Percentiles rank a stretch among this genome's conserved stretches.
Conservation (phyloP, 2,329 filamentous ascomycete species). For the Emergomyces africanus region DNA sequence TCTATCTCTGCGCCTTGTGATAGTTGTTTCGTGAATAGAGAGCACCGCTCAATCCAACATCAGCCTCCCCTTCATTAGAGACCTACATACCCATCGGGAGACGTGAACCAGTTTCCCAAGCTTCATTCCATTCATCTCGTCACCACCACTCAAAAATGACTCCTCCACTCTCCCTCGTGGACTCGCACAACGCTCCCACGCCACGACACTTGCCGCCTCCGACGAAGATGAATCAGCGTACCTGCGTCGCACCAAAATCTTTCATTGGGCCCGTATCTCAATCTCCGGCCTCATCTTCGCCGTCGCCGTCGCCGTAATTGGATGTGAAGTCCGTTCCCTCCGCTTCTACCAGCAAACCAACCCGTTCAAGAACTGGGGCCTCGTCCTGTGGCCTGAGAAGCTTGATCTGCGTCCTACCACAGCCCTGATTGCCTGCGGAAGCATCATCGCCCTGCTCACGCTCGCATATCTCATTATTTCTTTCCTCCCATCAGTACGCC, state of each 20-base stretch:
- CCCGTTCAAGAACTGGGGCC: constrained; percentile 20
- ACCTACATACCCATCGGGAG: background rate
- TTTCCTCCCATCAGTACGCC: constrained; percentile 25
- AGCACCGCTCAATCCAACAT: background rate
- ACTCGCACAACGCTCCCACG: constrained; percentile 18
- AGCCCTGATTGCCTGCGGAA: constrained; percentile 24
- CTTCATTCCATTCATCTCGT: constrained; percentile 2
- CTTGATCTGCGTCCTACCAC: constrained; percentile 29
- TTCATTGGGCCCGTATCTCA: constrained; percentile 24
- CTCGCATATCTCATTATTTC: constrained; percentile 21
- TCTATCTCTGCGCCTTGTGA: background rate
- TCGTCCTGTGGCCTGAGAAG: constrained; percentile 32
- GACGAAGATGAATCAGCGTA: constrained; percentile 26
- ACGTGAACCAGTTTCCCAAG: constrained; percentile 1
- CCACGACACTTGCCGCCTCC: constrained; percentile 21
- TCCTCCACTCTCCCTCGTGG: constrained; percentile 8
- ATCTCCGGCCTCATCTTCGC: constrained; percentile 21
- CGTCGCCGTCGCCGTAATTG: constrained; percentile 20
- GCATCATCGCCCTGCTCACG: constrained; percentile 22
- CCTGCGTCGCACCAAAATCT: constrained; percentile 19
- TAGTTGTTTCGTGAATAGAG: background rate
- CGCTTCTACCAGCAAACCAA: constrained; percentile 26
- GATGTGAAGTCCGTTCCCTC: constrained; percentile 27
- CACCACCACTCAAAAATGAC: constrained; percentile 15
- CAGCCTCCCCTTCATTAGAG: background rate